phyloP scores from a whole-genome alignment of 306 rosid genomes.

The Calophaca sinica region DNA sequence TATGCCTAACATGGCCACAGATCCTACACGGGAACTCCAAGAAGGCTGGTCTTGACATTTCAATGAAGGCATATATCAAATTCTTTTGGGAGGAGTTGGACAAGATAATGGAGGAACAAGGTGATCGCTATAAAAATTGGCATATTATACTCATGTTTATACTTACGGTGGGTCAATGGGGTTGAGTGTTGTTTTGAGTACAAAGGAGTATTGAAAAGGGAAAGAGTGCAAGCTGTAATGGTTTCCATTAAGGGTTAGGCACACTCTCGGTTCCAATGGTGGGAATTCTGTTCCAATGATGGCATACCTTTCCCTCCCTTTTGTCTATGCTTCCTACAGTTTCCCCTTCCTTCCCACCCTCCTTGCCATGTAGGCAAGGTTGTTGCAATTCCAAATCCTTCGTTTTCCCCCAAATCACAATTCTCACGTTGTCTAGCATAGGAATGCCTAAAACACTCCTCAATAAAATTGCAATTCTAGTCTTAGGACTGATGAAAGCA shows the following conservation, averaged over 20 bases:
- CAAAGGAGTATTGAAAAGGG: not conserved
- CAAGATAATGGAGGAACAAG: not conserved
- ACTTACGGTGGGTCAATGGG: not conserved
- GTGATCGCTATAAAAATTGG: not conserved
- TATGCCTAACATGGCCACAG: too few species aligned
- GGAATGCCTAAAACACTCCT: not conserved
- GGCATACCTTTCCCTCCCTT: not conserved
- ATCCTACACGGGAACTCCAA: not conserved
- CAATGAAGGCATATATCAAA: not conserved
- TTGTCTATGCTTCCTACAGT: not conserved
- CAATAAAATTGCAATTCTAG: slow-evolving; percentile 33
- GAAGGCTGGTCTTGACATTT: slow-evolving; percentile 3
- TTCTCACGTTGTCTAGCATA: not conserved
- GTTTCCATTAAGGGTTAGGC: not conserved
- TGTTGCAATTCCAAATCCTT: not conserved
- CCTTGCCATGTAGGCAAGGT: not conserved
- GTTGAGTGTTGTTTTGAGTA: not conserved
- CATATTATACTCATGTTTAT: not conserved
- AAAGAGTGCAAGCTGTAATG: not conserved
- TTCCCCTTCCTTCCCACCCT: not conserved
- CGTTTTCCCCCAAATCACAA: not conserved
- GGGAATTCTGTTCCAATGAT: not conserved
- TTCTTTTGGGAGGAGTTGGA: not conserved
- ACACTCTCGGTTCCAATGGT: not conserved
- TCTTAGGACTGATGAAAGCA: slow-evolving; percentile 15